These are phyloP conservation scores for Phytopythium chamaehyphon DNA, from an alignment of 352 stramenopile species.

Conservation along the genomic window DNA sequence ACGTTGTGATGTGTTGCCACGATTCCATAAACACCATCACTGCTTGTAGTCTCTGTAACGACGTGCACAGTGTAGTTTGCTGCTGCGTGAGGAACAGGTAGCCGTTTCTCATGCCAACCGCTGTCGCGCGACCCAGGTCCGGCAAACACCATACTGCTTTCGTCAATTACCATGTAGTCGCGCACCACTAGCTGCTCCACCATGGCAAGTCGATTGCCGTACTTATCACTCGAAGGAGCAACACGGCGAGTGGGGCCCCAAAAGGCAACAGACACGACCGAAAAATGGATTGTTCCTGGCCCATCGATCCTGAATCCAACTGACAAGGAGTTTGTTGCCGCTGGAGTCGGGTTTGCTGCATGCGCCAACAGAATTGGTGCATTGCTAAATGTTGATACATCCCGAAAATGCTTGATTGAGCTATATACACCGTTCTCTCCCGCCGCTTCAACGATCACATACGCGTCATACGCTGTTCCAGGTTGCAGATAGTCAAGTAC, in stretches of 20 bases:
- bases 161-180: conserved; percentile 29
- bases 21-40: conserved; percentile 65
- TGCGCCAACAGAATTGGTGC: conserved; percentile 66
- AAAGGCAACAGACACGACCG: conserved; percentile 33
- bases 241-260: conserved; percentile 36
- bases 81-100: conserved; percentile 45
- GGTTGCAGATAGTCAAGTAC: conserved; percentile 58
- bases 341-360: conserved; percentile 54
- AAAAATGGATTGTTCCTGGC: conserved; percentile 53
- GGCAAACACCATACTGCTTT: conserved; percentile 14
- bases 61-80: conserved; percentile 71
- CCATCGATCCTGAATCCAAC: conserved; percentile 64
- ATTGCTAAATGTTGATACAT: conserved; percentile 57
- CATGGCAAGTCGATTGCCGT: conserved; percentile 62
- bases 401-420: conserved; percentile 29
- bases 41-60: conserved; percentile 63
- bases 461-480: conserved; percentile 61
- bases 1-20: conserved; percentile 61
- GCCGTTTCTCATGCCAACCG: conserved; percentile 48
- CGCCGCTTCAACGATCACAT: conserved; percentile 47
- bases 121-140: conserved; percentile 19
- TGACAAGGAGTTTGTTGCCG: conserved; percentile 36
- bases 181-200: conserved; percentile 48
- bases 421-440: conserved; percentile 63
- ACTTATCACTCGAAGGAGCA: conserved; percentile 38